Evolutionary conservation across 345 rosid genomes (phyloP).

Genomic region (Eucalyptus polybractea): DNA sequence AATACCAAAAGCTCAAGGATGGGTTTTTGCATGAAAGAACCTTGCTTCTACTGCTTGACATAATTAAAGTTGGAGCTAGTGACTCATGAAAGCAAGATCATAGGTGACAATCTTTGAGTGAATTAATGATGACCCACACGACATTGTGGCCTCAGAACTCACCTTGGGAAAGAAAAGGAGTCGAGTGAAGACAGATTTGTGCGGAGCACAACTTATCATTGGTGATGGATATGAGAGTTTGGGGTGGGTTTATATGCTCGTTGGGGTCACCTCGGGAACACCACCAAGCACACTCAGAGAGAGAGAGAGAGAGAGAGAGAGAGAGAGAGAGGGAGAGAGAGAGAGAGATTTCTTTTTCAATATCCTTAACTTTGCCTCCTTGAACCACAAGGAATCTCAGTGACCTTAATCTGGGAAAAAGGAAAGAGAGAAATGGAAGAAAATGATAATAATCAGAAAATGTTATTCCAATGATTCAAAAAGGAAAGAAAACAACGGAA

Average conservation of each 20-base stretch:
- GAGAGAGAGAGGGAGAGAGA: neutral
- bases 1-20: neutral
- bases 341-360: neutral
- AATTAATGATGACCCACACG: neutral
- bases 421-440: neutral
- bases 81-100: neutral
- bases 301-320: neutral
- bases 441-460: neutral
- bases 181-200: neutral
- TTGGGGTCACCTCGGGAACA: neutral
- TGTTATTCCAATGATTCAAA: neutral
- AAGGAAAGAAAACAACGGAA: neutral
- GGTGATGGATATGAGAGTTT: neutral
- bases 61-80: neutral
- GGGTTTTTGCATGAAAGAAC: neutral
- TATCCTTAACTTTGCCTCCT: neutral
- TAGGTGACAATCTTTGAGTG: neutral
- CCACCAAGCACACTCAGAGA: neutral
- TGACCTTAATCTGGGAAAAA: neutral
- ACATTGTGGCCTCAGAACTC: neutral
- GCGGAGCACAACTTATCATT: neutral
- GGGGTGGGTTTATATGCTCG: neutral
- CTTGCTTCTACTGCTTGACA: neutral
- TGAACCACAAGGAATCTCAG: neutral
- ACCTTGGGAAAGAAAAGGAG: neutral